Conservation (phyloP, 805 yeast species). For the Metschnikowia corniflorae region DNA sequence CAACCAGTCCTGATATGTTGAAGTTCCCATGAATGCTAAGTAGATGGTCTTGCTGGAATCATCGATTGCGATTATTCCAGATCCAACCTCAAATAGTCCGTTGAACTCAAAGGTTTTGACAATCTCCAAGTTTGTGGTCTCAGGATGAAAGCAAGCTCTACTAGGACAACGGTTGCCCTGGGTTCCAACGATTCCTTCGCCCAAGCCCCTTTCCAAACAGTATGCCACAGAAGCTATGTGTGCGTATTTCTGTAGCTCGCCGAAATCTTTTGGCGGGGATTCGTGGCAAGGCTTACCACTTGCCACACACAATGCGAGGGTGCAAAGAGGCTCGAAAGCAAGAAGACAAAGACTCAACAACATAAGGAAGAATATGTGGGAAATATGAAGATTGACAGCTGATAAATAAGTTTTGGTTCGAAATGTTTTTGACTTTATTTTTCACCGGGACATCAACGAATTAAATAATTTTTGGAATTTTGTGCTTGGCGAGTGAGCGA, state of each 20-base stretch:
- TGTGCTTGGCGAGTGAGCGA: too few species aligned
- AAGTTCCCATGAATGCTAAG: constrained; percentile 61
- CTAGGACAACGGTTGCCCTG: constrained; percentile 23
- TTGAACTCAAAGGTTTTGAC: constrained; percentile 40
- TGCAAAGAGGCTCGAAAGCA: not conserved
- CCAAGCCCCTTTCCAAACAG: constrained; percentile 32
- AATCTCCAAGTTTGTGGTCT: constrained; percentile 29
- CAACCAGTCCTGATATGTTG: constrained; percentile 57
- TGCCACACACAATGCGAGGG: not conserved
- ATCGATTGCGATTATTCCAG: constrained; percentile 55
- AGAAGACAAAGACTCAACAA: constrained; percentile 1
- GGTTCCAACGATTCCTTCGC: constrained; percentile 22
- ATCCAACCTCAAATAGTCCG: constrained; percentile 44
- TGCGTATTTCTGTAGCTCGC: constrained; percentile 30
- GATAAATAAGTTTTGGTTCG: too few species aligned
- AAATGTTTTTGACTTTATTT: too few species aligned
- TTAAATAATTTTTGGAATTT: too few species aligned
- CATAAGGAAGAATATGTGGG: not conserved
- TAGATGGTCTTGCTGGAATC: constrained; percentile 40
- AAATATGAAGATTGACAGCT: too few species aligned
- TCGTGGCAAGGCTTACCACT: constrained; percentile 1
- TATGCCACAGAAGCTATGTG: constrained; percentile 35
- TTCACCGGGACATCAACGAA: too few species aligned
- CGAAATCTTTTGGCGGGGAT: constrained; percentile 16
- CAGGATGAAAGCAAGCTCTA: constrained; percentile 21